Percentiles rank a stretch among this genome's conserved stretches.
These are phyloP conservation scores for Penicillium egyptiacum DNA, from an alignment of 495 filamentous ascomycete genomes.

Conservation along the genomic window DNA sequence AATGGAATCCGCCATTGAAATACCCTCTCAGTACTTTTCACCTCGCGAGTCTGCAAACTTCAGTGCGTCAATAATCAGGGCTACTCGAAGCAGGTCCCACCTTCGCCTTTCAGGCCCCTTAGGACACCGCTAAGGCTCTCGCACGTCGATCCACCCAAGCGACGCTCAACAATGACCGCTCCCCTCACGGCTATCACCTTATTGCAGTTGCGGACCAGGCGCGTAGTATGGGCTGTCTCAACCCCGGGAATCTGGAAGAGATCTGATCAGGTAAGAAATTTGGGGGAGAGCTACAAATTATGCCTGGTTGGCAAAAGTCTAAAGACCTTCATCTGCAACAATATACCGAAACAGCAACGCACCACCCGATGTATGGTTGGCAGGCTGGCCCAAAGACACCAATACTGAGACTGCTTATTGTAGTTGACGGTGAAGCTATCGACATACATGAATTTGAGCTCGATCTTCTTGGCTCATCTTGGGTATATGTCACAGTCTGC, in stretches of 20 bases:
- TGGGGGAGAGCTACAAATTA: conserved; percentile 43
- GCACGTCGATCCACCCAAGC: conserved; percentile 46
- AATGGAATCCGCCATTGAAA: conserved; percentile 44
- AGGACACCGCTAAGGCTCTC: conserved; percentile 40
- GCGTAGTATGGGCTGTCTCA: conserved; percentile 27
- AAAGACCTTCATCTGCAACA: conserved; percentile 51
- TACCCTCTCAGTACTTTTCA: conserved; percentile 39
- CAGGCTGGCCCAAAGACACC: conserved; percentile 49
- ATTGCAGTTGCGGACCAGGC: conserved; percentile 42
- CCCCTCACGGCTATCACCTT: conserved; percentile 41
- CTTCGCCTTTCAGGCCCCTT: conserved; percentile 29
- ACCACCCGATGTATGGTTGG: conserved; percentile 51
- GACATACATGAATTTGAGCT: too few relatives aligned
- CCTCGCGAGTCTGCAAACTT: conserved; percentile 40
- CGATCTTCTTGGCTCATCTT: too few relatives aligned
- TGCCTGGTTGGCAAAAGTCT: conserved; percentile 51
- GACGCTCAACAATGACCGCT: conserved; percentile 45
- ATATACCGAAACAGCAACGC: conserved; percentile 43
- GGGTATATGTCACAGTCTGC: too few relatives aligned
- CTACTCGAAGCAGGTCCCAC: conserved; percentile 48
- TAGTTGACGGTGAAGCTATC: too few relatives aligned
- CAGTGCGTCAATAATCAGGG: conserved; percentile 39
- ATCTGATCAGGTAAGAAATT: conserved; percentile 39
- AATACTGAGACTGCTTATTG: too few relatives aligned
- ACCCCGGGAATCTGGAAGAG: neutral